These are phyloP conservation scores for Alternaria hordeiaustralica DNA, from an alignment of 2,329 filamentous ascomycete species.

Conservation along the genomic window DNA sequence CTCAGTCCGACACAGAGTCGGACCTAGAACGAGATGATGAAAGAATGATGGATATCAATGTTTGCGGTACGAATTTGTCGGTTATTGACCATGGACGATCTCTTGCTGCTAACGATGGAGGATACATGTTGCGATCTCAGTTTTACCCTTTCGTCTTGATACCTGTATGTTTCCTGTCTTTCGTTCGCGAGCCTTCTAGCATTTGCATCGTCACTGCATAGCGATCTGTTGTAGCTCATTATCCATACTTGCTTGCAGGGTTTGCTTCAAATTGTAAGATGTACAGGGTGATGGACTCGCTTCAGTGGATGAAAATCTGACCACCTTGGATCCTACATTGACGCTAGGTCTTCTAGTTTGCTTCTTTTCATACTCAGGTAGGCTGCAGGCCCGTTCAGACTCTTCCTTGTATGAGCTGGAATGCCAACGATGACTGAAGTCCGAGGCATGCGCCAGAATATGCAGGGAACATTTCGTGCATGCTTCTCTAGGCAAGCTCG, in stretches of 20 bases:
- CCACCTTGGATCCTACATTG: neutral
- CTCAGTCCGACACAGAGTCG: conserved; percentile 19
- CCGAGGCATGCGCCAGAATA: neutral
- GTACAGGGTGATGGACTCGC: neutral
- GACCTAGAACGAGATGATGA: conserved; percentile 3
- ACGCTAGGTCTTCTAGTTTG: neutral
- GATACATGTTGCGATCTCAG: neutral
- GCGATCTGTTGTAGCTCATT: conserved; percentile 12
- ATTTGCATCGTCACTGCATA: conserved; percentile 28
- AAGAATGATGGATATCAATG: neutral
- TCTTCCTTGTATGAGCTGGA: neutral
- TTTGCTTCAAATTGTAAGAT: neutral
- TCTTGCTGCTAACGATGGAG: neutral
- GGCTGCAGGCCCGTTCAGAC: neutral
- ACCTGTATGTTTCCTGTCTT: neutral
- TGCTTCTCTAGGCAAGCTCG: neutral
- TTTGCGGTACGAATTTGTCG: neutral
- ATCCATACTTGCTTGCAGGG: neutral
- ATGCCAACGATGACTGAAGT: neutral
- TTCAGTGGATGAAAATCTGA: neutral
- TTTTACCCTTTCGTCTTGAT: neutral
- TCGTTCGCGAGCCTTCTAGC: conserved; percentile 7
- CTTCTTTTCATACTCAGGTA: rapidly evolving
- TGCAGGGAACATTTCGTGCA: conserved; percentile 4
- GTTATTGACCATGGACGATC: neutral